These are phyloP conservation scores for Wickerhamiella sorbophila DNA, from an alignment of 805 yeast species.

Conservation along the genomic window DNA sequence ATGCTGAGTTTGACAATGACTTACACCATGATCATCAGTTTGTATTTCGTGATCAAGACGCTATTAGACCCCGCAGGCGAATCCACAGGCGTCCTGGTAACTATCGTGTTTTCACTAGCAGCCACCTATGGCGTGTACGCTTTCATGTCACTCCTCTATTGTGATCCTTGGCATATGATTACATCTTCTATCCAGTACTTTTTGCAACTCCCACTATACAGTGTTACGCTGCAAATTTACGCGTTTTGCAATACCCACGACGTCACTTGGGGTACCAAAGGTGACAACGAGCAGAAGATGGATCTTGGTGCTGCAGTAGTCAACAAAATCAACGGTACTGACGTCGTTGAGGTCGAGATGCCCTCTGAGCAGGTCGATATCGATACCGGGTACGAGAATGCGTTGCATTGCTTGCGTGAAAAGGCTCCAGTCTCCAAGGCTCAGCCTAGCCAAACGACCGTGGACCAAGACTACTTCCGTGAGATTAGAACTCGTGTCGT, in stretches of 20 bases:
- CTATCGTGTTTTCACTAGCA: slow-evolving; percentile 67
- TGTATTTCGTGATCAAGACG: slow-evolving; percentile 57
- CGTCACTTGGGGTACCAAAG: slow-evolving; percentile 98
- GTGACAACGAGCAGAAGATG: slow-evolving; percentile 62
- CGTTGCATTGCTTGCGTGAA: slow-evolving; percentile 56
- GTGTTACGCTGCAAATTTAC: slow-evolving; percentile 84
- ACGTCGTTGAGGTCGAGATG: slow-evolving; percentile 68
- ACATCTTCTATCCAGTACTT: slow-evolving; percentile 83
- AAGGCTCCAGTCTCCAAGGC: slow-evolving; percentile 44
- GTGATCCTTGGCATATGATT: slow-evolving; percentile 94
- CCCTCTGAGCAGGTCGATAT: slow-evolving; percentile 58
- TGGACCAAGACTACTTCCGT: slow-evolving; percentile 72
- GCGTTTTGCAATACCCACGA: slow-evolving; percentile 98
- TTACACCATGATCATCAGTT: slow-evolving; percentile 70
- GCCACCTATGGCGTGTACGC: slow-evolving; percentile 88
- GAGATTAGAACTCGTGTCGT: slow-evolving; percentile 92
- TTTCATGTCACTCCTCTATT: slow-evolving; percentile 64
- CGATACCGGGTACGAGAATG: slow-evolving; percentile 67
- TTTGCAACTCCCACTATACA: slow-evolving; percentile 76
- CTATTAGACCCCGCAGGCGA: slow-evolving; percentile 26
- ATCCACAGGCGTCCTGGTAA: slow-evolving; percentile 34
- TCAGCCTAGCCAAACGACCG: slow-evolving; percentile 26
- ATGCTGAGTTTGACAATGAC: slow-evolving; percentile 64
- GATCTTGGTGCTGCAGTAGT: slow-evolving; percentile 71
- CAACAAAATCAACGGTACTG: slow-evolving; percentile 68